Conservation (phyloP, 352 stramenopile genomes). For the Pythium vanterpoolii region DNA sequence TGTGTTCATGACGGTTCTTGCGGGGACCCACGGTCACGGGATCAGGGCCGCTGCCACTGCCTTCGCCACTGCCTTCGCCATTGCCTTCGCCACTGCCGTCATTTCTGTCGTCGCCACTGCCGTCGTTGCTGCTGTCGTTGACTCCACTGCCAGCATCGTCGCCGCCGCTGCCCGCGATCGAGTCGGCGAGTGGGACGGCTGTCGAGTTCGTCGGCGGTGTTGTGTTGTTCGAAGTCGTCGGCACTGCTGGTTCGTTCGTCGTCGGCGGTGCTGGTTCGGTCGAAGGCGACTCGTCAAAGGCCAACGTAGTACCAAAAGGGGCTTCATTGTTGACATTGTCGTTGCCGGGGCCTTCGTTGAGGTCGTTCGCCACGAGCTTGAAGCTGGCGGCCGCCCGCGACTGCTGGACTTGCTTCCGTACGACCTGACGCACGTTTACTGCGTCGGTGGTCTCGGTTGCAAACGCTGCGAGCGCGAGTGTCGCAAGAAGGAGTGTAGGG, state of each 20-base stretch:
- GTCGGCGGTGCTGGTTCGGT: background rate
- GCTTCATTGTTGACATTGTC: background rate
- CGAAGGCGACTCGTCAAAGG: background rate
- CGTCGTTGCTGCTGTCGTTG: background rate
- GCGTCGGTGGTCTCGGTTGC: slow-evolving; percentile 3
- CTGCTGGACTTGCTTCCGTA: slow-evolving; percentile 2
- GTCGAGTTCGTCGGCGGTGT: too few relatives aligned
- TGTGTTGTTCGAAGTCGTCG: too few relatives aligned
- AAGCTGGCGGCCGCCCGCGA: background rate
- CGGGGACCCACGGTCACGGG: background rate
- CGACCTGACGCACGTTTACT: background rate
- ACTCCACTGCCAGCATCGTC: background rate
- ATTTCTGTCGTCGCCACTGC: background rate
- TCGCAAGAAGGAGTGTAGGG: slow-evolving; percentile 5
- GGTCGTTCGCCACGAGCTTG: background rate
- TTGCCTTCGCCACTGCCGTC: background rate
- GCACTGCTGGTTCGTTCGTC: background rate
- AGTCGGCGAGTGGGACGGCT: too few relatives aligned
- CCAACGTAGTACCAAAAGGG: background rate
- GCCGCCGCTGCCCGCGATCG: slow-evolving; percentile 1
- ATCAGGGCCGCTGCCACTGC: background rate
- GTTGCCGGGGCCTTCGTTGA: background rate
- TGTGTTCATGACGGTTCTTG: background rate
- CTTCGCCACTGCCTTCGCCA: background rate
- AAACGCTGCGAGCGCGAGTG: slow-evolving; percentile 15